Evolutionary conservation across 1,284 basidiomycete genomes (phyloP), one percentile per base, ranked within the genome.

Genomic region (Rhodotorula sp.): DNA sequence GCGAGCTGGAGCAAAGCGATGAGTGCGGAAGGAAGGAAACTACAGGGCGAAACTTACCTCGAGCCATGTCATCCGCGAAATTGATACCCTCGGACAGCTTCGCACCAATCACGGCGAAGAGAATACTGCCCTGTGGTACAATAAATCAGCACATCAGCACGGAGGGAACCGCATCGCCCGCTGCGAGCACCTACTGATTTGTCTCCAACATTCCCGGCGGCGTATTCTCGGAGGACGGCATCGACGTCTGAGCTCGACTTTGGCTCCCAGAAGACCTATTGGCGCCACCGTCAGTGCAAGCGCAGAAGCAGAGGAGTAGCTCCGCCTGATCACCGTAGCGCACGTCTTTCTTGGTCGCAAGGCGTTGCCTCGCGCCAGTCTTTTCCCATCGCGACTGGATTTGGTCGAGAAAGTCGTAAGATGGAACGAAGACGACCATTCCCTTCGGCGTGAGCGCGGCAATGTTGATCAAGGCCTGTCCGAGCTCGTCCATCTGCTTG

Each of bases 51-150:
- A 34, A 26, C 61, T 48, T n/a, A 62, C 64, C 70, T 1, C 71
- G 70, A 21, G 71, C 74, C 54, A 75, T 73, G 48, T 76, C 69
- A 64, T 78, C 92, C 7, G 91, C 87, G 81, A 99, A 99, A 81
- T 99, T 99, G 77, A 99, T 87, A 2, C 95, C 95, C 82, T 99
- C 95, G 0, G 93, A 97, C 19, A 99, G 85, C 80, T 98, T 99
- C 28, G 94, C 95, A 15, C 95, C 95, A 31, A 99, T 90, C 3
- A 99, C 95, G 1, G 95, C 95, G 70, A 99, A 80, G 54, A 83
- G 72, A 28, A 78, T 69, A 1, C 79, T 80, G 0, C 81, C 82
- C 60, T 60, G 69, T 60, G 31, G 47, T 0, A 34, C 28, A 56
- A 28, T 6, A 58, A 19, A 55, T 26, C 12, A 28, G 23, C 14